Percentiles rank a stretch among this genome's conserved stretches.
Evolutionary conservation across 2,329 filamentous ascomycete genomes (phyloP).

Genomic region (Neobulgaria alba): DNA sequence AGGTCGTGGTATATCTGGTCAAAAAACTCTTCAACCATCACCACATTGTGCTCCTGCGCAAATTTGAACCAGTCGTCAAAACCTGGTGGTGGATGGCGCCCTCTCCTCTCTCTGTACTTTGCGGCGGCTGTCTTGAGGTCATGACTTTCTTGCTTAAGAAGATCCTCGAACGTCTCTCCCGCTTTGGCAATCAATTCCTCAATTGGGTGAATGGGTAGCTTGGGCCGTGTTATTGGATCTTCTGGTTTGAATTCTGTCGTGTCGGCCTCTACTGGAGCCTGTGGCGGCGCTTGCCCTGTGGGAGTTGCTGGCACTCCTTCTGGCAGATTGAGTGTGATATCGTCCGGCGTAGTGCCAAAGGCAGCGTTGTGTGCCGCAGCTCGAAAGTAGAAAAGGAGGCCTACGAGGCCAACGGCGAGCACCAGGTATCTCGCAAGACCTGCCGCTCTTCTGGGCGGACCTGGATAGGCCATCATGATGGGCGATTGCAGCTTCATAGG

Average conservation of each 20-base stretch:
- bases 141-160: slow-evolving; percentile 34
- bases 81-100: slow-evolving; percentile 53
- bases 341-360: slow-evolving; percentile 4
- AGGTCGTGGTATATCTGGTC: slow-evolving; percentile 45
- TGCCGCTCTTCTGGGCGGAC: slow-evolving; percentile 22
- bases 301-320: slow-evolving; percentile 5
- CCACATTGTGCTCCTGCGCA: slow-evolving; percentile 40
- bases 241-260: neutral
- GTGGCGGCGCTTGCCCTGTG: neutral
- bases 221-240: slow-evolving; percentile 4
- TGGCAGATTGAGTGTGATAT: slow-evolving; percentile 5
- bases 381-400: slow-evolving; percentile 11
- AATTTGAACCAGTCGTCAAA: slow-evolving; percentile 52
- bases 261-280: neutral
- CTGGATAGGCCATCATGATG: slow-evolving; percentile 23
- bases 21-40: slow-evolving; percentile 53
- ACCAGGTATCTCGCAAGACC: slow-evolving; percentile 17
- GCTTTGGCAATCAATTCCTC: slow-evolving; percentile 36
- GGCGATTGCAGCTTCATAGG: slow-evolving; percentile 24
- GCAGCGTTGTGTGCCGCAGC: slow-evolving; percentile 1
- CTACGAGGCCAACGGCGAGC: slow-evolving; percentile 6
- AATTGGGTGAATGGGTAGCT: slow-evolving; percentile 33
- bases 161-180: slow-evolving; percentile 31
- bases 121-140: slow-evolving; percentile 38
- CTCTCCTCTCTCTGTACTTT: slow-evolving; percentile 46